phyloP scores from a whole-genome alignment of 805 yeast species.

The Yarrowia alimentaria region DNA sequence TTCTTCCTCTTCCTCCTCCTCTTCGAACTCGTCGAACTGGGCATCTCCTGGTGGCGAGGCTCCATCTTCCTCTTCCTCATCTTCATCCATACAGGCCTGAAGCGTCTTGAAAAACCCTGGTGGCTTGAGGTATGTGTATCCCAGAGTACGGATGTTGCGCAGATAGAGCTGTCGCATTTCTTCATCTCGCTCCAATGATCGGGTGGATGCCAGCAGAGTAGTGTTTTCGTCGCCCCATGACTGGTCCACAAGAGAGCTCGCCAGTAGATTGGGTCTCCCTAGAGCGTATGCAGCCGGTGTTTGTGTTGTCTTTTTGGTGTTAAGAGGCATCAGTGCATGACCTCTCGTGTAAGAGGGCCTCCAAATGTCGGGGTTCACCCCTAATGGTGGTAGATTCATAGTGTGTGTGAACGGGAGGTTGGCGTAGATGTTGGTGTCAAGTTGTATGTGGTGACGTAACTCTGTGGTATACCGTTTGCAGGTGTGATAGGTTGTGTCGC shows the following conservation, averaged over 20 bases:
- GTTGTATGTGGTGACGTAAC: background rate
- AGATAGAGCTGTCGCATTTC: conserved; percentile 30
- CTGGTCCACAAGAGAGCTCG: conserved; percentile 12
- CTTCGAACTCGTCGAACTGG: conserved; percentile 28
- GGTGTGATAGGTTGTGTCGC: background rate
- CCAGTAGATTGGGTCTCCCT: background rate
- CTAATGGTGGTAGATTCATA: conserved; percentile 18
- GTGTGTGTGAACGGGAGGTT: background rate
- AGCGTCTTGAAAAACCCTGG: conserved; percentile 60
- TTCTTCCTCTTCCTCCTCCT: conserved; percentile 29
- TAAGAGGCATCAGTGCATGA: conserved; percentile 16
- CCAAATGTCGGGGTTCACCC: conserved; percentile 18
- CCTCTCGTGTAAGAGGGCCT: conserved; percentile 12
- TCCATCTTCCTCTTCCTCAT: conserved; percentile 31
- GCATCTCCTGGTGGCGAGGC: conserved; percentile 21
- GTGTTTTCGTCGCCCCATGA: conserved; percentile 23
- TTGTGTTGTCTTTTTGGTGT: conserved; percentile 3
- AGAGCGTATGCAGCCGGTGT: background rate
- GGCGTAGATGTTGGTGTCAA: no score
- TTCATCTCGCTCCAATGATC: conserved; percentile 29
- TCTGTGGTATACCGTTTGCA: background rate
- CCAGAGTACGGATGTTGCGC: conserved; percentile 44
- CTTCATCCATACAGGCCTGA: conserved; percentile 38
- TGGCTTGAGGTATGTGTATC: conserved; percentile 53
- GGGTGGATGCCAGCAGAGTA: conserved; percentile 14